Conservation (phyloP, 2,329 filamentous ascomycete species). For the Eutypella sp. region DNA sequence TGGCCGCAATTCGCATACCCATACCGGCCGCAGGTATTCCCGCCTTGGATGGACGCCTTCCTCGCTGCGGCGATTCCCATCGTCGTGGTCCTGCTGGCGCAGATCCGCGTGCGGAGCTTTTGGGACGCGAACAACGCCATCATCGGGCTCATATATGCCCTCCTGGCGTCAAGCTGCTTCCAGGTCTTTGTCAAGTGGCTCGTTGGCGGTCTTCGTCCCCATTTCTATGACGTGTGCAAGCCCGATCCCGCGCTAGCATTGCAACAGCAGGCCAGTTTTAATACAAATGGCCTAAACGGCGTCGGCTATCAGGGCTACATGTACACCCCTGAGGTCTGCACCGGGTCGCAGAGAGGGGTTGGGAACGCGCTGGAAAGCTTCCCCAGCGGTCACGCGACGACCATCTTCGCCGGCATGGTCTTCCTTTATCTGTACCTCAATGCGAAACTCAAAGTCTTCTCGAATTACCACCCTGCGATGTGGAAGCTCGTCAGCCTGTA, state of each 20-base stretch:
- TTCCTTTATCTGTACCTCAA: slow-evolving; percentile 66
- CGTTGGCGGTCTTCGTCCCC: slow-evolving; percentile 58
- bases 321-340: slow-evolving; percentile 61
- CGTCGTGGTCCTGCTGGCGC: slow-evolving; percentile 49
- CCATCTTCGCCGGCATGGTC: slow-evolving; percentile 58
- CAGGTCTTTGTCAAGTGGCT: slow-evolving; percentile 64
- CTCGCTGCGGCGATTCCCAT: slow-evolving; percentile 55
- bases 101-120: slow-evolving; percentile 52
- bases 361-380: slow-evolving; percentile 61
- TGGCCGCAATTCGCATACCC: slow-evolving; percentile 62
- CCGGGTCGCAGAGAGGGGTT: slow-evolving; percentile 41
- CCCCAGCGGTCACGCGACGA: slow-evolving; percentile 63
- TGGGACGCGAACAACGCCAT: slow-evolving; percentile 60
- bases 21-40: slow-evolving; percentile 56
- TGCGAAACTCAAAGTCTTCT: slow-evolving; percentile 66
- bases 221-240: slow-evolving; percentile 61
- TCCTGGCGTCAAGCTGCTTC: slow-evolving; percentile 56
- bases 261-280: slow-evolving; percentile 33
- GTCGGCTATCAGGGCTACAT: slow-evolving; percentile 55
- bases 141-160: slow-evolving; percentile 55
- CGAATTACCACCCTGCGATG: slow-evolving; percentile 60
- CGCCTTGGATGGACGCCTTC: slow-evolving; percentile 53
- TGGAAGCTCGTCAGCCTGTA: slow-evolving; percentile 61
- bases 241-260: slow-evolving; percentile 43
- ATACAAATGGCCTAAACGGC: slow-evolving; percentile 34